Evolutionary conservation across 2,329 filamentous ascomycete species (phyloP), one percentile per base, ranked within the genome.

Genomic region (Alternaria dauci): DNA sequence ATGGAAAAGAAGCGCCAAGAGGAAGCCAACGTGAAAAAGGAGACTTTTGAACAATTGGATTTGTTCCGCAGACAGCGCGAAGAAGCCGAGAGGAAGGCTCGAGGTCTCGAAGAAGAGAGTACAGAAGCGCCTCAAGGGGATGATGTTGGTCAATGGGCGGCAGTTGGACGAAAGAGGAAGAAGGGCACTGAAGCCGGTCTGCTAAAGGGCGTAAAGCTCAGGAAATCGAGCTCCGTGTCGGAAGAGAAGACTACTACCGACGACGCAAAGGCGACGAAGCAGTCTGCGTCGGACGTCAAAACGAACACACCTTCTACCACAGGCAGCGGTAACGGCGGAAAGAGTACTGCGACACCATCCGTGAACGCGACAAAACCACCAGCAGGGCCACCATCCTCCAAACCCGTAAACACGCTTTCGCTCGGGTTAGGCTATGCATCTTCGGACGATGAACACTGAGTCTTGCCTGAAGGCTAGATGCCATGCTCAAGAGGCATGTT

Each of bases 41-140:
- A 89, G 66, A 89, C 86, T 0, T 78, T 79, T 5, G 85, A 88
- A 63, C 84, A 87, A 69, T 76, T 90, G 11, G 86, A 88, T 41
- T 69, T 80, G 1, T 90, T 89, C 66, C 83, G 86, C 30, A 82
- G 81, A 62, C 85, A 86, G 68, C 86, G 86, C 61, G 86, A 88
- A 63, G 84, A 87, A 63, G 85, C 83, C 1, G 87, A 89, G 72
- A 83, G 83, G 66, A 81, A 79, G 32, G 76, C 63, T 6, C 54
- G 47, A 23, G 58, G 53, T 5, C 69, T 81, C 1, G 73, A 81
- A 9, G 80, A 81, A 46, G 75, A 78, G 23, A 74, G 71, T n/a
- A 71, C 75, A 5, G 76, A 75, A 25, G 58, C 52, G 3, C 73
- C 69, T 4, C 30, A 38, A 18, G 76, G 79, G 50, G 78, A 78